These are phyloP conservation scores for Suhomyces terraborum DNA, from an alignment of 1,139 yeast species.

Conservation along the genomic window DNA sequence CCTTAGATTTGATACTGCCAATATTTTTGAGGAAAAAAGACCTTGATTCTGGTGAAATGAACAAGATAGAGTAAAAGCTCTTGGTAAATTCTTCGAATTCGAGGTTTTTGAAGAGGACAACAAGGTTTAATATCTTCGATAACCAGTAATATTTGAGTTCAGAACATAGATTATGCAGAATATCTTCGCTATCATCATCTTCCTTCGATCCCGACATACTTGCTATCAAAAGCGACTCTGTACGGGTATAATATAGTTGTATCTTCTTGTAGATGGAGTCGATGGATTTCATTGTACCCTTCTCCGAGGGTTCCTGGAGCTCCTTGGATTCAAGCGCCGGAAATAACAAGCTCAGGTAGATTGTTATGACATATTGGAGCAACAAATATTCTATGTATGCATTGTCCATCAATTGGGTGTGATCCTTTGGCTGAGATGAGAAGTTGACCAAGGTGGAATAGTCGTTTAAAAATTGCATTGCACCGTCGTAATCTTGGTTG, in stretches of 20 bases:
- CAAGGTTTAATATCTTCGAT: slow-evolving; percentile 25
- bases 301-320: not conserved
- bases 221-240: slow-evolving; percentile 20
- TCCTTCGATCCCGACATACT: not conserved
- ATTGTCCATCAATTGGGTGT: slow-evolving; percentile 23
- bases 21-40: slow-evolving; percentile 8
- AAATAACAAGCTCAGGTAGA: slow-evolving; percentile 27
- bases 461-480: slow-evolving; percentile 22
- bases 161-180: slow-evolving; percentile 4
- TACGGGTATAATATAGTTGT: slow-evolving; percentile 26
- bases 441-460: slow-evolving; percentile 26
- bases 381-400: slow-evolving; percentile 31
- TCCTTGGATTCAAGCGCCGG: slow-evolving; percentile 12
- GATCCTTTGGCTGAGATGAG: slow-evolving; percentile 27
- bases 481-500: slow-evolving; percentile 25
- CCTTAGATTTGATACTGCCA: slow-evolving; percentile 21
- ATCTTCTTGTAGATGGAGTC: slow-evolving; percentile 26
- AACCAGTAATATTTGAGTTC: slow-evolving; percentile 29
- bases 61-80: slow-evolving; percentile 24
- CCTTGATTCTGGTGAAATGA: not conserved
- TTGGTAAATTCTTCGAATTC: slow-evolving; percentile 27
- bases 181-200: slow-evolving; percentile 1
- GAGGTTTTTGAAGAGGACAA: slow-evolving; percentile 29
- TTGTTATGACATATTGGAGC: slow-evolving; percentile 25
- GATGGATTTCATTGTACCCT: slow-evolving; percentile 16